phyloP scores from a whole-genome alignment of 2,329 filamentous ascomycete genomes.

The Ascochyta clinopodiicola region DNA sequence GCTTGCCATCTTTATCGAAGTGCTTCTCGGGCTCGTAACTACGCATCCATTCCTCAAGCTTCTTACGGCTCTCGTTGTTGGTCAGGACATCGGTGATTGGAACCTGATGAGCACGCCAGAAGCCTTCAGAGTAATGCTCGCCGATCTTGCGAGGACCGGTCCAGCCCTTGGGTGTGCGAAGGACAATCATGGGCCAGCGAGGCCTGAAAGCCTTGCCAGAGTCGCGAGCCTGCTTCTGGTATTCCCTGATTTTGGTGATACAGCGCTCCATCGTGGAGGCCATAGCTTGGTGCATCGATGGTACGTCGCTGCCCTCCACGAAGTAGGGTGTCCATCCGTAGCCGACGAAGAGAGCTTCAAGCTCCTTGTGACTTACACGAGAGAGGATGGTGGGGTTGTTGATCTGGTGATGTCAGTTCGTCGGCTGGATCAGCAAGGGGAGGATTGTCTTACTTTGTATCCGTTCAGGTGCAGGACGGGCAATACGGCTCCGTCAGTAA shows the following conservation, averaged over 20 bases:
- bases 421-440: neutral
- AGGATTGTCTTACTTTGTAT: constrained; percentile 71
- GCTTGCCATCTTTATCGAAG: constrained; percentile 68
- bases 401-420: constrained; percentile 27
- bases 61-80: constrained; percentile 69
- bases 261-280: constrained; percentile 76
- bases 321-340: constrained; percentile 84
- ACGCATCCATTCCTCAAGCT: constrained; percentile 78
- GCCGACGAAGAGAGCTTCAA: constrained; percentile 71
- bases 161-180: constrained; percentile 82
- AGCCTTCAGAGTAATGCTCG: constrained; percentile 74
- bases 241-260: constrained; percentile 70
- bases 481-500: constrained; percentile 77
- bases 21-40: constrained; percentile 76
- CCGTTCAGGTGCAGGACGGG: constrained; percentile 81
- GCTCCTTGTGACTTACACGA: constrained; percentile 75
- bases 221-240: constrained; percentile 75
- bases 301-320: constrained; percentile 75
- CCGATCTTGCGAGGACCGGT: constrained; percentile 75
- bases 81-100: constrained; percentile 73
- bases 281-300: constrained; percentile 83
- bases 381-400: constrained; percentile 66
- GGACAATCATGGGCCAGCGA: constrained; percentile 79
- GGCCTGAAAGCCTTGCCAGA: constrained; percentile 73
- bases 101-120: constrained; percentile 80